Evolutionary conservation across 352 stramenopile species (phyloP).

Genomic region (Phytophthora sp.): DNA sequence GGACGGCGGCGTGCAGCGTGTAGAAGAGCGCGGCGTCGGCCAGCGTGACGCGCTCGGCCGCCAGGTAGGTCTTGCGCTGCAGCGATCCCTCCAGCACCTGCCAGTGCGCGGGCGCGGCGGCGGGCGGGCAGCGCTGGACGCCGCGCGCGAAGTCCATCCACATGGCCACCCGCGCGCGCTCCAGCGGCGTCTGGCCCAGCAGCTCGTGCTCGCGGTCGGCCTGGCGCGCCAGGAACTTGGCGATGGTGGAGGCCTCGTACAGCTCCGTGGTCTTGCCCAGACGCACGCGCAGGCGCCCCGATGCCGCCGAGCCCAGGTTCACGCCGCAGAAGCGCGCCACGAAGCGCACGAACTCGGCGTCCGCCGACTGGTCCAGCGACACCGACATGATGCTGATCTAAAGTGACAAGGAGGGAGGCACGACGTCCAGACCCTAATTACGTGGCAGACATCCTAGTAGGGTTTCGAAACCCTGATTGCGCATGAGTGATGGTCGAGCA

Average conservation of each 20-base stretch:
- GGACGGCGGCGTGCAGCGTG: slow-evolving; percentile 50
- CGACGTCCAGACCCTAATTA: not conserved
- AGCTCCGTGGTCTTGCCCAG: slow-evolving; percentile 76
- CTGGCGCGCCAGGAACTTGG: slow-evolving; percentile 75
- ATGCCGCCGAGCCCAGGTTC: slow-evolving; percentile 70
- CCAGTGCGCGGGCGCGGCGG: slow-evolving; percentile 56
- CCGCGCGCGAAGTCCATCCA: slow-evolving; percentile 74
- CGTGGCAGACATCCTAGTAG: not conserved
- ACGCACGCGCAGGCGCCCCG: slow-evolving; percentile 75
- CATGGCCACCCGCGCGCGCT: slow-evolving; percentile 79
- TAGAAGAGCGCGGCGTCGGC: slow-evolving; percentile 84
- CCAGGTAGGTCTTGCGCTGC: slow-evolving; percentile 69
- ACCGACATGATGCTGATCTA: slow-evolving; percentile 64
- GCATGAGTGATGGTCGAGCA: slow-evolving; percentile 23
- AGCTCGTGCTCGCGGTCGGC: slow-evolving; percentile 79
- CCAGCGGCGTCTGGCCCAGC: slow-evolving; percentile 58
- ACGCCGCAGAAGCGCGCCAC: slow-evolving; percentile 83
- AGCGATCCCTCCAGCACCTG: slow-evolving; percentile 66
- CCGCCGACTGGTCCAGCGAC: slow-evolving; percentile 77
- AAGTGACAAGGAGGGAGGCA: not conserved
- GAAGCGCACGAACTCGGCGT: slow-evolving; percentile 83
- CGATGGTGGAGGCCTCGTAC: slow-evolving; percentile 76
- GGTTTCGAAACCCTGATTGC: not conserved
- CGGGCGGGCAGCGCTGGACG: slow-evolving; percentile 45
- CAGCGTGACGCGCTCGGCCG: slow-evolving; percentile 73